Conservation (phyloP, 2,329 filamentous ascomycete species). For the Diaporthe sp. region DNA sequence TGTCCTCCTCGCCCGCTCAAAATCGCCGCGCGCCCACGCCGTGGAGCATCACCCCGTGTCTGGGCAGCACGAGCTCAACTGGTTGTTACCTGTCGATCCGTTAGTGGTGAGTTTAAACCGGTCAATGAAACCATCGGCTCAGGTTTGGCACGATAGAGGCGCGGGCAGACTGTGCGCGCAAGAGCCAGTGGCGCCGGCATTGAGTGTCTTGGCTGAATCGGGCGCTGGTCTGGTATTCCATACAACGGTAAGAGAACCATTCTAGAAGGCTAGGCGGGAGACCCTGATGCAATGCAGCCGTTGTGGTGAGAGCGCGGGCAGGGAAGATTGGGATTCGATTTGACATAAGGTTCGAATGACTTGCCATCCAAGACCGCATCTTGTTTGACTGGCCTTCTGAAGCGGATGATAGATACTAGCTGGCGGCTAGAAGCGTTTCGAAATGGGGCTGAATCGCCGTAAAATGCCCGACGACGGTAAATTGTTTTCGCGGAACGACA, state of each 20-base stretch:
- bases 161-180: background rate
- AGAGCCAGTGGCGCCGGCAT: slow-evolving; percentile 15
- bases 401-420: slow-evolving; percentile 7
- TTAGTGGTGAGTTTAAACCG: slow-evolving; percentile 14
- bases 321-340: slow-evolving; percentile 12
- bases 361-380: slow-evolving; percentile 27
- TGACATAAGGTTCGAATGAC: slow-evolving; percentile 40
- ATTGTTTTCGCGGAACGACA: slow-evolving; percentile 22
- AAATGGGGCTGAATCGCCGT: slow-evolving; percentile 11
- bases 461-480: background rate
- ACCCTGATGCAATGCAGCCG: slow-evolving; percentile 12
- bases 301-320: background rate
- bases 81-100: background rate
- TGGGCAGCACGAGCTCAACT: background rate
- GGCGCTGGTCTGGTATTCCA: slow-evolving; percentile 1
- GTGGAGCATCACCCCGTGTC: background rate
- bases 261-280: slow-evolving; percentile 18
- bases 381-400: slow-evolving; percentile 16
- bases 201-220: slow-evolving; percentile 10
- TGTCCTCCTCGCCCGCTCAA: background rate
- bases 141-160: slow-evolving; percentile 11
- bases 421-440: slow-evolving; percentile 24
- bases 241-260: background rate
- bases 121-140: slow-evolving; percentile 2
- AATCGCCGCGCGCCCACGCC: background rate